Percentiles rank a stretch among this genome's conserved stretches.
Evolutionary conservation across 1,284 basidiomycete genomes (phyloP).

Genomic region (Austroboletus novae-zelandiae): DNA sequence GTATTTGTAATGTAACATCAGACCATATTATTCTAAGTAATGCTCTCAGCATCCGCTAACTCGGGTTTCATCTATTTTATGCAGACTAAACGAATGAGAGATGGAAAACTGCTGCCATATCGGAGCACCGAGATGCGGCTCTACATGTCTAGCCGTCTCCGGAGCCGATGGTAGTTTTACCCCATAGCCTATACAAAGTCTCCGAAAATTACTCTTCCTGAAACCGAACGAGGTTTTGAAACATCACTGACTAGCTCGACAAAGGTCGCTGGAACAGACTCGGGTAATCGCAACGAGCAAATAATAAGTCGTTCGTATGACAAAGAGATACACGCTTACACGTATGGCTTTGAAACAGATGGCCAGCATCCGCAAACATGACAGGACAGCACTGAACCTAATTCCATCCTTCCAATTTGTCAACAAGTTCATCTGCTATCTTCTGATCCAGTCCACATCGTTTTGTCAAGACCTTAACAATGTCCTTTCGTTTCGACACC

Average conservation of each 20-base stretch:
- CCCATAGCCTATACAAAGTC: too few relatives aligned
- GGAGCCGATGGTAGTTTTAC: too few relatives aligned
- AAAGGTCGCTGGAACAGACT: neutral
- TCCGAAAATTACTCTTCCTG: too few relatives aligned
- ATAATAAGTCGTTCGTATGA: neutral
- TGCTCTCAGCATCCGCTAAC: too few relatives aligned
- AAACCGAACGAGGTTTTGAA: too few relatives aligned
- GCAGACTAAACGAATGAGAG: too few relatives aligned
- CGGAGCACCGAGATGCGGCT: too few relatives aligned
- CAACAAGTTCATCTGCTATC: slow-evolving; percentile 21
- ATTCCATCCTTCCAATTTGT: slow-evolving; percentile 8
- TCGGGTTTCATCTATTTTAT: too few relatives aligned
- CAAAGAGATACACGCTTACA: neutral
- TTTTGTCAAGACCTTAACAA: slow-evolving; percentile 27
- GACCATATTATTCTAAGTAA: too few relatives aligned
- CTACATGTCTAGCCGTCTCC: neutral
- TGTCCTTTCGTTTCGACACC: slow-evolving; percentile 24
- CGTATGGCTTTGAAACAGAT: neutral
- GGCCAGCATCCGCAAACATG: neutral
- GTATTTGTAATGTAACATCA: too few relatives aligned
- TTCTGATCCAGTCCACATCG: slow-evolving; percentile 24
- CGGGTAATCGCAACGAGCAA: neutral
- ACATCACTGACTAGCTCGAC: too few relatives aligned
- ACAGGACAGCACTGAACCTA: slow-evolving; percentile 6
- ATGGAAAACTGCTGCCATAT: too few relatives aligned